Evolutionary conservation across 108 stramenopile genomes (phyloP), one percentile per base, ranked within the genome.

Genomic region (Nitzschia sp.): DNA sequence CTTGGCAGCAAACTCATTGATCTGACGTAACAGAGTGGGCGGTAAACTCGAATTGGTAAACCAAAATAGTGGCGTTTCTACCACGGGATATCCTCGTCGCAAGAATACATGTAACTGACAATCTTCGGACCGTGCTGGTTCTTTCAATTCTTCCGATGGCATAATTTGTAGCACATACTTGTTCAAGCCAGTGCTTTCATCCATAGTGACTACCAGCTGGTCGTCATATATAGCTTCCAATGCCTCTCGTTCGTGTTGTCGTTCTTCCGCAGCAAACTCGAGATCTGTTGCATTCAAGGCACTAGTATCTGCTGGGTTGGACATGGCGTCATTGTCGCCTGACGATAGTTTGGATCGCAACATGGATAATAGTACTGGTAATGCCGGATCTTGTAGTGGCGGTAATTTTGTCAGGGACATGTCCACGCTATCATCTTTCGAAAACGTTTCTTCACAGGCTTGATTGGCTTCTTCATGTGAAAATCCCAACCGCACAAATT

Each of bases 211-310:
- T 23, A 80, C 35, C 45, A 86, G 72, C 6, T 73, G 75, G 3
- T 85, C 85, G 2, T 83, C 90, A 58, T 88, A 91, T 56, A 91
- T 89, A 1, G 85, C 90, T 47, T 76, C 59, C 11, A 91, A 66
- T 3, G 80, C 90, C 57, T 87, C 84, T 18, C 58, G 55, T 68
- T 91, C 90, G 32, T 88, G 80, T 28, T 84, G 81, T 13, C 83
- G 69, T 70, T 88, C 90, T 32, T 75, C 73, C 2, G 58, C 70
- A 26, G 83, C 79, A 28, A 60, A 53, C 36, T 87, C 81, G 9
- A 69, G 46, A 46, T 84, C 75, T 24, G 54, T 58, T 49, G 69
- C 66, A 25, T 62, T 34, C 29, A 23, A 34, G 3, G 35, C 13
- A 6, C 23, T 23, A 28, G 76, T 8, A 3, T 61, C 65, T 19